Evolutionary conservation across 495 filamentous ascomycete species (phyloP), one percentile per base, ranked within the genome.

Genomic region (Neurospora sp.): DNA sequence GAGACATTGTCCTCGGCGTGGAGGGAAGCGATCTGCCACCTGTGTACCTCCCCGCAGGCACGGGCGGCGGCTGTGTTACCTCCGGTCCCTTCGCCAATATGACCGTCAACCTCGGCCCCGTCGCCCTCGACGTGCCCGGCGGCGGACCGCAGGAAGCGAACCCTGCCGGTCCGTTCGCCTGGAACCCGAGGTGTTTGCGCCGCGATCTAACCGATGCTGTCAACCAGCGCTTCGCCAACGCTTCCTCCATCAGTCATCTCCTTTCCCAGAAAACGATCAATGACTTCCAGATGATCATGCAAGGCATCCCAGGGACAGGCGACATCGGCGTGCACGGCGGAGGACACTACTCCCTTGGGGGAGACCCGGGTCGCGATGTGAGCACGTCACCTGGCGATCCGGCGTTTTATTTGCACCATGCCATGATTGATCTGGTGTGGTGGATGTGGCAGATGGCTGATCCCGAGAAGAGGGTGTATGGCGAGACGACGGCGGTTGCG

Each of bases 391-490:
- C 90, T 9, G 87, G 87, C 8, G 91, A 93, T 71, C 90, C 90
- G 12, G 85, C 83, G 1, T 93, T 93, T 80, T 93, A 81, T 76
- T 81, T 89, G 12, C 91, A 93, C 77, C 91, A 92, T 78, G 85
- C 81, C 17, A 85, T 87, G 84, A 84, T 93, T 71, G 91, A 92
- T 78, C 86, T 87, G 9, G 69, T 89, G 12, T 93, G 87, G 85
- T 87, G 88, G 82, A 86, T 87, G 22, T 93, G 91, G 90, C 89
- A 93, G 81, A 75, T 74, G 61, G 75, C 82, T 40, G 78, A 84
- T 74, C 77, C 80, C 1, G 72, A 72, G 27, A 71, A 69, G 12
- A 74, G 81, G 27, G 74, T 78, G 37, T 39, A 81, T 59, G 75
- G 72, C 6, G 42, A 81, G 16, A 79, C 73, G 38, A 72, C 48